A percentile compares a stretch with the other conserved stretches of the same genome.
Conservation (phyloP, 225 moss, liverwort and hornwort species). For the Thuidium tamariscinum region DNA sequence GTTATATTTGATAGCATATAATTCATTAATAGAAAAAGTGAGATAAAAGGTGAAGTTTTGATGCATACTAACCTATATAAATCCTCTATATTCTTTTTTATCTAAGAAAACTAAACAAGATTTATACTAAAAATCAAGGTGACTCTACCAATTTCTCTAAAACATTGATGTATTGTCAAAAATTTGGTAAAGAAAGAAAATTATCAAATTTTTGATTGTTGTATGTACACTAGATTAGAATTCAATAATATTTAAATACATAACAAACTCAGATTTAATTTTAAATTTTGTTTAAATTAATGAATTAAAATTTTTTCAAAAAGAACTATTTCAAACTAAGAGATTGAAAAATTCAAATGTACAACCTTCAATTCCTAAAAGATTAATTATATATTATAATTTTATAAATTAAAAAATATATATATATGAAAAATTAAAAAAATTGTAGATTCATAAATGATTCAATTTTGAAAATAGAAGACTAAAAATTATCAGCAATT, state of each 20-base stretch:
- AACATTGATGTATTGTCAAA: not conserved
- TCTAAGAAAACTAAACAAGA: not conserved
- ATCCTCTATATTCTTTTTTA: not conserved
- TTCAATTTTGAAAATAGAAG: not conserved
- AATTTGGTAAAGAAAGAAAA: not conserved
- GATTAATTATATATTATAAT: not conserved
- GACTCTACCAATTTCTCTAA: rapidly evolving
- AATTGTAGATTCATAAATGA: no score
- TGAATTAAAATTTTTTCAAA: not conserved
- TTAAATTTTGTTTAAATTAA: no score
- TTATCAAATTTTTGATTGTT: no score
- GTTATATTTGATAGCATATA: not conserved
- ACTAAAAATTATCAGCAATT: not conserved
- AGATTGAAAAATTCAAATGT: not conserved
- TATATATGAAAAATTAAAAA: no score
- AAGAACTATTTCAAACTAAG: not conserved
- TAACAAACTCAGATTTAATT: not conserved
- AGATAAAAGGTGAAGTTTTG: not conserved
- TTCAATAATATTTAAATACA: not conserved
- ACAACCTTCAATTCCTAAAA: rapidly evolving
- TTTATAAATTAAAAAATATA: not conserved
- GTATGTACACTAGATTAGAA: not conserved
- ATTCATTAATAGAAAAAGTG: not conserved
- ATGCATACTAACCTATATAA: not conserved
- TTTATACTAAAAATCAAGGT: rapidly evolving